These are phyloP conservation scores for Vigna unguiculata DNA, from an alignment of 306 rosid genomes.

Conservation along the genomic window DNA sequence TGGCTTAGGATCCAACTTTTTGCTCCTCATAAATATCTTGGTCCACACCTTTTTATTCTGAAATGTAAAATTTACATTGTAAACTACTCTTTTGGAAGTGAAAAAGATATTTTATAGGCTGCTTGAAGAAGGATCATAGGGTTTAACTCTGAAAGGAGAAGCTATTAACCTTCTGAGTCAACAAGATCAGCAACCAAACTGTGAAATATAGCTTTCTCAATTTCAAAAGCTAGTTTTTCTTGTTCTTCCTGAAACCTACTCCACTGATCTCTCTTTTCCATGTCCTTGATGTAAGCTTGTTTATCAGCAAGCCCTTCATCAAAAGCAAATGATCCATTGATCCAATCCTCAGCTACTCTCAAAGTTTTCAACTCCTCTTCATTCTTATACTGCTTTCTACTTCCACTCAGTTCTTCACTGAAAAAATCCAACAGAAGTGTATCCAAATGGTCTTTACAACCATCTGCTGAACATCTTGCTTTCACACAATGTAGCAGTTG, in stretches of 20 bases:
- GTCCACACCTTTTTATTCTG: too few relatives aligned
- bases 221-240: conserved; percentile 60
- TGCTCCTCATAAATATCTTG: too few relatives aligned
- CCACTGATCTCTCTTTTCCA: conserved; percentile 64
- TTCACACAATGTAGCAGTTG: conserved; percentile 53
- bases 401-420: conserved; percentile 48
- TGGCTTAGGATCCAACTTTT: background rate
- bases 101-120: too few relatives aligned
- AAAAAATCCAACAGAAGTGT: conserved; percentile 63
- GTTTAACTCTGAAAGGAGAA: background rate
- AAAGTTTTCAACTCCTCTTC: conserved; percentile 44
- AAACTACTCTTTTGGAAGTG: too few relatives aligned
- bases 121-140: too few relatives aligned
- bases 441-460: conserved; percentile 38
- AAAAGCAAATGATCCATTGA: conserved; percentile 46
- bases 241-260: conserved; percentile 55
- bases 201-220: conserved; percentile 55
- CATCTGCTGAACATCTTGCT: conserved; percentile 41
- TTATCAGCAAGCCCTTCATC: conserved; percentile 49
- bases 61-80: too few relatives aligned
- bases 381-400: conserved; percentile 33
- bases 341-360: conserved; percentile 62
- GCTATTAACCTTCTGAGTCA: conserved; percentile 1
- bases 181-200: conserved; percentile 60
- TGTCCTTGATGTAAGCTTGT: conserved; percentile 59